Evolutionary conservation across 768 basidiomycete species (phyloP).

Genomic region (Leccinum broughii): DNA sequence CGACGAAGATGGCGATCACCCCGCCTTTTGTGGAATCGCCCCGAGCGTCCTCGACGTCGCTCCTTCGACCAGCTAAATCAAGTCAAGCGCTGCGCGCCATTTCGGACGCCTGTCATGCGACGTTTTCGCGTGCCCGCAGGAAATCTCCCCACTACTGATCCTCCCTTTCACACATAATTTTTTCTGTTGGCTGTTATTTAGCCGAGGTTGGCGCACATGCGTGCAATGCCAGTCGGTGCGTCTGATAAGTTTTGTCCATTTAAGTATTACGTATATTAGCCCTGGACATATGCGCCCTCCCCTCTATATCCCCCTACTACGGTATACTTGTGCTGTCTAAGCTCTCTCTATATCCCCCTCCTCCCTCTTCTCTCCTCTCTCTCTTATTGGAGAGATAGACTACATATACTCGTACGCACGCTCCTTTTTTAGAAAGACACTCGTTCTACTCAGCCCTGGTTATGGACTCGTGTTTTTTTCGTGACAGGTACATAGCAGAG

Average conservation of each 20-base stretch:
- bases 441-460: background rate
- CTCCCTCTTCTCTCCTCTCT: background rate
- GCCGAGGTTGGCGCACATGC: background rate
- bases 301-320: background rate
- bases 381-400: background rate
- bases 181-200: background rate
- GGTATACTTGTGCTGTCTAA: background rate
- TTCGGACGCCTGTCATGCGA: conserved; percentile 24
- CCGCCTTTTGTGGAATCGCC: conserved; percentile 8
- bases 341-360: background rate
- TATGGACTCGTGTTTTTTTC: background rate
- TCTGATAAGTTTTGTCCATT: background rate
- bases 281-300: background rate
- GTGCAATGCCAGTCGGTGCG: background rate
- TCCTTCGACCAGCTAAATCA: conserved; percentile 13
- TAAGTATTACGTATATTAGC: background rate
- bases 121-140: conserved; percentile 18
- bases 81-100: conserved; percentile 27
- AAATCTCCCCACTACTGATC: conserved; percentile 8
- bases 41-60: background rate
- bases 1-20: conserved; percentile 1
- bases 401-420: background rate
- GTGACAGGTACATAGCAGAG: background rate
- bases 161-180: background rate
- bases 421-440: background rate